Conservation (phyloP, 1,284 basidiomycete genomes). For the Macrocystidia cucumis region DNA sequence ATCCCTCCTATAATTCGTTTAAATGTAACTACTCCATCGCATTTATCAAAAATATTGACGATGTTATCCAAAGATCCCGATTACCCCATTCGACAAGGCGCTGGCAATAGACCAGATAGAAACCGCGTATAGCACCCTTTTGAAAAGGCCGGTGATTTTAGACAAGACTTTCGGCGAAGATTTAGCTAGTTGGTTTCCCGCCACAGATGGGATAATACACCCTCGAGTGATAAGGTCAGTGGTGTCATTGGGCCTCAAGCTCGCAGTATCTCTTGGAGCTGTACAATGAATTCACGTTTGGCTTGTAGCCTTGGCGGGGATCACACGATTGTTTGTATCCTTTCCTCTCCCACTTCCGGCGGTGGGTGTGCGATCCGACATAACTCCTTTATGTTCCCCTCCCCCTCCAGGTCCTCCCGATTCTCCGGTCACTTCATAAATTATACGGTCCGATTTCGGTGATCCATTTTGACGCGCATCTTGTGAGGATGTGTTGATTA, state of each 20-base stretch:
- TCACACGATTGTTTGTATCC: constrained; percentile 59
- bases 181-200: constrained; percentile 24
- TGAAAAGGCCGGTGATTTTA: constrained; percentile 44
- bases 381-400: neutral
- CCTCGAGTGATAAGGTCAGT: constrained; percentile 61
- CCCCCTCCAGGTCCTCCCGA: constrained; percentile 44
- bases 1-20: neutral
- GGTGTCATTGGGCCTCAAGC: neutral
- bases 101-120: constrained; percentile 76
- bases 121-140: constrained; percentile 64
- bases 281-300: neutral
- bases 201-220: constrained; percentile 48
- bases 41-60: too few species aligned
- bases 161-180: constrained; percentile 14
- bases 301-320: constrained; percentile 62
- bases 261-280: neutral
- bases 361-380: too few species aligned
- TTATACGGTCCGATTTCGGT: constrained; percentile 73
- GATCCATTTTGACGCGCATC: constrained; percentile 78
- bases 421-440: constrained; percentile 63
- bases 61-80: constrained; percentile 60
- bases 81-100: constrained; percentile 66
- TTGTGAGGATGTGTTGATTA: constrained; percentile 23
- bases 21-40: too few species aligned
- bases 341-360: neutral